A percentile compares a stretch with the other conserved stretches of the same genome.
phyloP scores from a whole-genome alignment of 805 yeast species.

The Suhomyces tanzawaensis region DNA sequence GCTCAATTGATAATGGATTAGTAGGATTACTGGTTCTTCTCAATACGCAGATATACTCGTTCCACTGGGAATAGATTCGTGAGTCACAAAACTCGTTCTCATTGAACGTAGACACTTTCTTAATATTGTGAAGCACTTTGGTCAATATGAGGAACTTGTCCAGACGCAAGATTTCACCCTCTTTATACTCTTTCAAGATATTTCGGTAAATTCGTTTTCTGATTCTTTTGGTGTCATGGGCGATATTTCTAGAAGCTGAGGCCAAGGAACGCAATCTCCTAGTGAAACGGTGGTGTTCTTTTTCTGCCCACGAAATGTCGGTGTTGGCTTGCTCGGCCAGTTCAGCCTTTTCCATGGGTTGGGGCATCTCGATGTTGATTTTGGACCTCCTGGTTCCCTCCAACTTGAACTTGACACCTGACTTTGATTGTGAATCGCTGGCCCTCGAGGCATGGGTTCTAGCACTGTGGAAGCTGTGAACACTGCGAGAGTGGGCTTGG shows the following conservation, averaged over 20 bases:
- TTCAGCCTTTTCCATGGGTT: constrained; percentile 18
- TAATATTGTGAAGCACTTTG: constrained; percentile 32
- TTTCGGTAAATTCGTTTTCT: constrained; percentile 18
- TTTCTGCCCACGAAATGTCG: constrained; percentile 13
- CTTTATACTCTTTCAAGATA: constrained; percentile 31
- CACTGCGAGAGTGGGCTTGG: neutral
- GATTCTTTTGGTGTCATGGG: constrained; percentile 15
- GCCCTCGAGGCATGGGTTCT: neutral
- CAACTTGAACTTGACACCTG: neutral
- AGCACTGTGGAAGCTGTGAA: neutral
- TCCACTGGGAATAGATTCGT: constrained; percentile 69
- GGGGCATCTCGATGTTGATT: constrained; percentile 20
- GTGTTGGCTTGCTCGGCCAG: constrained; percentile 9
- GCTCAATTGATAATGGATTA: constrained; percentile 60
- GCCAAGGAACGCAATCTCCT: constrained; percentile 25
- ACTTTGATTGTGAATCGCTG: neutral
- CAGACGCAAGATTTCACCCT: constrained; percentile 63
- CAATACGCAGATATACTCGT: constrained; percentile 71
- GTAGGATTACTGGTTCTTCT: constrained; percentile 54
- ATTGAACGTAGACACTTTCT: constrained; percentile 25
- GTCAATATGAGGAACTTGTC: constrained; percentile 71
- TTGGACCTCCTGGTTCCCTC: neutral
- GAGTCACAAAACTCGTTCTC: constrained; percentile 55
- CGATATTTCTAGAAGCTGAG: constrained; percentile 21
- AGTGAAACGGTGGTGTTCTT: constrained; percentile 14